A percentile compares a stretch with the other conserved stretches of the same genome.
Evolutionary conservation across 2,329 filamentous ascomycete species (phyloP).

Genomic region (Stachybotrys chartarum): DNA sequence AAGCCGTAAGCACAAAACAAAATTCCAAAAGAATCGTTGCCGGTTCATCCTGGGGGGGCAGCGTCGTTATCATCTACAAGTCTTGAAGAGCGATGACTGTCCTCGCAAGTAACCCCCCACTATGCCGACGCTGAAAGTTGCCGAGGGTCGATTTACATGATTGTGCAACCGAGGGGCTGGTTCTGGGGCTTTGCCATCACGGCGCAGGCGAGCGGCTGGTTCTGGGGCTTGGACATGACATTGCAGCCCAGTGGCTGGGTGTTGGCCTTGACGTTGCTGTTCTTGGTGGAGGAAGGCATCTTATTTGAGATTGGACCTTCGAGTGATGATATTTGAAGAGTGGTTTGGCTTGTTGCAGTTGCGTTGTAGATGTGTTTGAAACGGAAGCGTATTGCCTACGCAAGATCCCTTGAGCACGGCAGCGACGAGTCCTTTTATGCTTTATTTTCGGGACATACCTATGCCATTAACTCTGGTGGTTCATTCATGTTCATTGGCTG

Average conservation of each 20-base stretch:
- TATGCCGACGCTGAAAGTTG: background rate
- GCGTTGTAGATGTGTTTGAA: no score
- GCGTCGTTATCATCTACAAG: no score
- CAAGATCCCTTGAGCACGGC: no score
- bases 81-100: no score
- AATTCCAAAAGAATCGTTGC: no score
- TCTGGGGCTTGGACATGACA: slow-evolving; percentile 19
- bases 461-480: no score
- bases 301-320: slow-evolving; percentile 6
- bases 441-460: background rate
- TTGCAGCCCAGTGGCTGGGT: slow-evolving; percentile 19
- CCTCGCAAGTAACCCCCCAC: no score
- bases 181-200: slow-evolving; percentile 21
- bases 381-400: no score
- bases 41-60: no score
- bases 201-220: slow-evolving; percentile 16
- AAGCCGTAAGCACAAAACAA: no score
- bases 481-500: background rate
- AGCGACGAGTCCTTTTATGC: background rate
- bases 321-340: background rate
- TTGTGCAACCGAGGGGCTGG: slow-evolving; percentile 20
- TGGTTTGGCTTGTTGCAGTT: background rate
- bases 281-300: slow-evolving; percentile 20
- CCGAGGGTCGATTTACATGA: slow-evolving; percentile 21
- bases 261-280: slow-evolving; percentile 15